A percentile compares a stretch with the other conserved stretches of the same genome.
Evolutionary conservation across 306 rosid genomes (phyloP).

Genomic region (Begonia fuchsioides): DNA sequence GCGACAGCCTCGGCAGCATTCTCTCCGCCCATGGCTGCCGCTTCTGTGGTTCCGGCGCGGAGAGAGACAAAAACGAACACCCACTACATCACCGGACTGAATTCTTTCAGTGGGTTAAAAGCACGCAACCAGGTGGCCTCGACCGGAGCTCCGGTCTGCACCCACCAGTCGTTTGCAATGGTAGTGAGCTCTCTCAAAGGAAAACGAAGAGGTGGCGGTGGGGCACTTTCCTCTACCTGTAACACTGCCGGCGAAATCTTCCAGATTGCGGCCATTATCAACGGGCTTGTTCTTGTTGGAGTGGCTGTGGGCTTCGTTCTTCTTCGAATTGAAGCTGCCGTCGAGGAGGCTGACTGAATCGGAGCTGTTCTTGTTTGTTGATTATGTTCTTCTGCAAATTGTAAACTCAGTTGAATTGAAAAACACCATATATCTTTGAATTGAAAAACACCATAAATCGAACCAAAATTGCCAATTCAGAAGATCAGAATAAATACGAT

Average conservation of each 20-base stretch:
- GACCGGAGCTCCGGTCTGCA: constrained; percentile 29
- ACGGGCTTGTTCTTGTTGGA: constrained; percentile 56
- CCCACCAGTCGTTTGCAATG: constrained; percentile 55
- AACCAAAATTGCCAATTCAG: too few species aligned
- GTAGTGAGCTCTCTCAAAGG: constrained; percentile 51
- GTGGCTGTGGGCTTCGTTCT: constrained; percentile 86
- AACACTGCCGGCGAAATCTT: constrained; percentile 69
- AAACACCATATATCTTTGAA: not conserved
- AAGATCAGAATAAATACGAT: too few species aligned
- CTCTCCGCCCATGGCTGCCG: constrained; percentile 34
- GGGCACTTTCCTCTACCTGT: constrained; percentile 48
- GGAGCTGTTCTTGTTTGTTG: constrained; percentile 11
- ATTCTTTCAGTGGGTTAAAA: constrained; percentile 49
- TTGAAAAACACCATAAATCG: too few species aligned
- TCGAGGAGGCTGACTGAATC: constrained; percentile 53
- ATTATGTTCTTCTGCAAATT: constrained; percentile 20
- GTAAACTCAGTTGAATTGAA: constrained; percentile 6
- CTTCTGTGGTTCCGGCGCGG: constrained; percentile 15
- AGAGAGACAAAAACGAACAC: constrained; percentile 19
- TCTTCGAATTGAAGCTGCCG: constrained; percentile 58
- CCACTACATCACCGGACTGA: constrained; percentile 32
- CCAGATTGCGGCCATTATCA: constrained; percentile 58
- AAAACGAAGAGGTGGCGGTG: constrained; percentile 32
- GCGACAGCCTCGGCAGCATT: constrained; percentile 42
- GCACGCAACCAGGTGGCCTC: constrained; percentile 43